Evolutionary conservation across 164 flowering plant species (phyloP), one percentile per base, ranked within the genome.

Genomic region (Chimonanthus praecox): DNA sequence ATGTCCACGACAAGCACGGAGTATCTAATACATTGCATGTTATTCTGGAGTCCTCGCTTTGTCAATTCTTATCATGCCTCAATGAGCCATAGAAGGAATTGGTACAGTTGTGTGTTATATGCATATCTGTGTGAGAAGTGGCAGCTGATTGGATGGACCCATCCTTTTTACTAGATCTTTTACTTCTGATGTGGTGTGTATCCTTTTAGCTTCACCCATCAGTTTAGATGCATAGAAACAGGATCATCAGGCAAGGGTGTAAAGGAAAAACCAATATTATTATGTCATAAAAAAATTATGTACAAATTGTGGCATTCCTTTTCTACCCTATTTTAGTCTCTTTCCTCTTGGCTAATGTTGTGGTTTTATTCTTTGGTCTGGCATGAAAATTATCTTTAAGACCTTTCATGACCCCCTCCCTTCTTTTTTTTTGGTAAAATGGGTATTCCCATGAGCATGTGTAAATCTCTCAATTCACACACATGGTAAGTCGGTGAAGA

Each of bases 61-160:
- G 64, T 75, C 69, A 61, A 81, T 78, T 78, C 72, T 61, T 73
- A 11, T 75, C 72, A 66, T 71, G 75, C 67, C 51, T 43, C 58
- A 75, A 81, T 81, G 75, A 81, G 73, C 62, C 75, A 67, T 73
- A 73, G 70, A 68, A 58, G 49, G 74, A 73, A 78, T 33, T 33
- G 18, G 50, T 69, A 67, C 43, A 78, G 50, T 64, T 74, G 58
- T 71, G 44, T 75, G 75, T 75, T 75, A 33, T 72, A 72, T 74
- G 66, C 50, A 77, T 0, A 50, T 68, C 49, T 68, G 51, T 58
- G 64, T 72, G 45, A 33, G 70, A 64, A 47, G 75, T 16, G 11
- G 64, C 68, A 71, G 71, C 47, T 70, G 18, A 68, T 60, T 74
- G 49, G 74, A 67, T 68, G 74, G 63, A 50, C 50, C 49, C 33